Base-by-base conservation (phyloP, 805 yeast species). In the Isabelozyma gotoi region DNA sequence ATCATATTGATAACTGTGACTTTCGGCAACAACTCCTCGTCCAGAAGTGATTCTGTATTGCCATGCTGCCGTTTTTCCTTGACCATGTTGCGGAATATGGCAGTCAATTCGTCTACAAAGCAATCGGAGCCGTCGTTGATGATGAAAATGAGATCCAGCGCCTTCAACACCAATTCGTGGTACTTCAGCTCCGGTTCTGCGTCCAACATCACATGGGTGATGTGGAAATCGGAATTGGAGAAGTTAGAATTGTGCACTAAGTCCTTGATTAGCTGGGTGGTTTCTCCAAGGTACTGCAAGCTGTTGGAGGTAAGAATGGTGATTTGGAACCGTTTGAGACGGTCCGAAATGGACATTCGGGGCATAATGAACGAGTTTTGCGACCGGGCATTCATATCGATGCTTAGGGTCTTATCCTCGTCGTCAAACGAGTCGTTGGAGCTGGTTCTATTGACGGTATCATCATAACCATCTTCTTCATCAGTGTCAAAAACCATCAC, bases 401-500 rank as follows among this genome's bases (percentile, higher is more conserved):
- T 14, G 5, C 24, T 38, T 6, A n/a, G 42, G 45, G 24, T 40
- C 38, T 19, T 38, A 10, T 38, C 43, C 7, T 47, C 50, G 34
- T 44, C 55, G n/a, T 46, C 57, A 29, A 36, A 47, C 16, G 38
- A 35, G 7, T 35, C 38, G n/a, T 35, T 35, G 12, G 38, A 16
- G 16, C 11, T 5, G 12, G 19, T 19, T 19, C 38, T 15, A 16
- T 6, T 17, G 10, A 35, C 38, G 3, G 18, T 20, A 35, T 18
- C 11, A 19, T 14, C 29, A 7, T 32, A 14, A 11, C 12, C 29
- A 12, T 63, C 71, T 43, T 69, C 74, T 44, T 68, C 74, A 36
- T 69, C 74, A 0, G 74, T 68, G 39, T 71, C 75, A 47, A 69
- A 68, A 5, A 68, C 67, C 68, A 68, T 62, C 5, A 62, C 67